phyloP scores from a whole-genome alignment of 805 yeast species.

The Scheffersomyces stipitis region DNA sequence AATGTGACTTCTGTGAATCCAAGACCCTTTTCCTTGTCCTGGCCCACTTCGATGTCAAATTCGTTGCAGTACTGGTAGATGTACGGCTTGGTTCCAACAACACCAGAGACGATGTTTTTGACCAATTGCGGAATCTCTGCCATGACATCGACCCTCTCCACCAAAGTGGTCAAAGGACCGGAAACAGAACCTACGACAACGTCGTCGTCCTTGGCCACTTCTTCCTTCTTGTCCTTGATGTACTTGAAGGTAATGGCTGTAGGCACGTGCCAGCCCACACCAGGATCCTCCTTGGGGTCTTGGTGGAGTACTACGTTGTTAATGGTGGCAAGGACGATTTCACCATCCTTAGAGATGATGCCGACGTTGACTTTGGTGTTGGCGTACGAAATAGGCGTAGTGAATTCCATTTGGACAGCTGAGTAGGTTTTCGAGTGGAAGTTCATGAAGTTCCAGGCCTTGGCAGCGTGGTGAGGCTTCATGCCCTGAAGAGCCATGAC shows the following conservation, averaged over 20 bases:
- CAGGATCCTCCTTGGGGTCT: conserved; percentile 51
- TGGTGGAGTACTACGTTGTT: conserved; percentile 65
- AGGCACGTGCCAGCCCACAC: conserved; percentile 91
- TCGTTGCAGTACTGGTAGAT: conserved; percentile 87
- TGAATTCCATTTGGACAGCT: conserved; percentile 90
- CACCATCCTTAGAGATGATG: conserved; percentile 62
- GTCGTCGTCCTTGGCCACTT: conserved; percentile 43
- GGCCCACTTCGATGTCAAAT: conserved; percentile 46
- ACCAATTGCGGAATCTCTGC: conserved; percentile 94
- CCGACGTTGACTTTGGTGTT: conserved; percentile 79
- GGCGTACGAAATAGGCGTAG: conserved; percentile 90
- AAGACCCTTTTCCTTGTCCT: conserved; percentile 55
- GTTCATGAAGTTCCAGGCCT: conserved; percentile 90
- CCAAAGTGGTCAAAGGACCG: conserved; percentile 62
- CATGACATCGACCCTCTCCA: conserved; percentile 97
- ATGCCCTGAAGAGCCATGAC: conserved; percentile 97
- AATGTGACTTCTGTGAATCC: conserved; percentile 83
- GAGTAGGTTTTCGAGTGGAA: conserved; percentile 76
- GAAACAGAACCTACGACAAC: conserved; percentile 47
- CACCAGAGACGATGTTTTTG: conserved; percentile 88
- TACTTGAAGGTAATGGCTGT: conserved; percentile 57
- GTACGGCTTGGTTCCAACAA: conserved; percentile 95
- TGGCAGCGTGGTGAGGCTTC: conserved; percentile 99
- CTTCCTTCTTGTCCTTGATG: conserved; percentile 48
- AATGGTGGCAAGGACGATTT: conserved; percentile 61